A percentile compares a stretch with the other conserved stretches of the same genome.
phyloP scores from a whole-genome alignment of 176 grass and related monocot species.

The Triticum turgidum region DNA sequence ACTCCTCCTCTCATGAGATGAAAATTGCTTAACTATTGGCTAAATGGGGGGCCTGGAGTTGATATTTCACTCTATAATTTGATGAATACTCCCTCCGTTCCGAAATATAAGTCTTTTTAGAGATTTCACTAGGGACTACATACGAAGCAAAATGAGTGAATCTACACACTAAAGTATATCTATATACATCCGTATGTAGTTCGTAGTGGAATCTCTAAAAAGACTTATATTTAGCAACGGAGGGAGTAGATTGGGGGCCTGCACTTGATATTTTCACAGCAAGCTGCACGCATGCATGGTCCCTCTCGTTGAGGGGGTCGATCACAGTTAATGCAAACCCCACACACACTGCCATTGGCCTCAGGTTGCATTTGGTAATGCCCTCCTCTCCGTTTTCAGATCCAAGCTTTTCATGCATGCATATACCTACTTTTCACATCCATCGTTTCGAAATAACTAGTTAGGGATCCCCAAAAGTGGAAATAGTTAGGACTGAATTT shows the following conservation, averaged over 20 bases:
- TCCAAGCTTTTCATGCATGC: not conserved
- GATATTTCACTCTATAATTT: not conserved
- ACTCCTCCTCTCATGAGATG: not conserved
- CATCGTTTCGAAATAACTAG: not conserved
- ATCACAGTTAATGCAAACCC: conserved; percentile 6
- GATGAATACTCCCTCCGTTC: not conserved
- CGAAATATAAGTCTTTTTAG: too few species aligned
- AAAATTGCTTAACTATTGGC: too few species aligned
- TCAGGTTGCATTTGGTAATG: conserved; percentile 8
- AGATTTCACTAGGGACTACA: too few species aligned
- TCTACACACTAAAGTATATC: too few species aligned
- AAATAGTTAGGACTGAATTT: not conserved
- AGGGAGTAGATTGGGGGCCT: not conserved
- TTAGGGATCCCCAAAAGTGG: not conserved
- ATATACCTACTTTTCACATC: not conserved
- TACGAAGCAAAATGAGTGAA: too few species aligned
- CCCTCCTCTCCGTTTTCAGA: not conserved
- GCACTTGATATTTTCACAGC: not conserved
- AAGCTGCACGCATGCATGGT: not conserved
- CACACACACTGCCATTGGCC: not conserved
- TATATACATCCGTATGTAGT: too few species aligned
- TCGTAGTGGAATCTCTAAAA: too few species aligned
- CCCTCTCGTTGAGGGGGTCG: not conserved
- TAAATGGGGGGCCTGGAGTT: too few species aligned
- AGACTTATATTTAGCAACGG: too few species aligned